phyloP scores from a whole-genome alignment of 495 filamentous ascomycete species.

The Usnea hakonensis region DNA sequence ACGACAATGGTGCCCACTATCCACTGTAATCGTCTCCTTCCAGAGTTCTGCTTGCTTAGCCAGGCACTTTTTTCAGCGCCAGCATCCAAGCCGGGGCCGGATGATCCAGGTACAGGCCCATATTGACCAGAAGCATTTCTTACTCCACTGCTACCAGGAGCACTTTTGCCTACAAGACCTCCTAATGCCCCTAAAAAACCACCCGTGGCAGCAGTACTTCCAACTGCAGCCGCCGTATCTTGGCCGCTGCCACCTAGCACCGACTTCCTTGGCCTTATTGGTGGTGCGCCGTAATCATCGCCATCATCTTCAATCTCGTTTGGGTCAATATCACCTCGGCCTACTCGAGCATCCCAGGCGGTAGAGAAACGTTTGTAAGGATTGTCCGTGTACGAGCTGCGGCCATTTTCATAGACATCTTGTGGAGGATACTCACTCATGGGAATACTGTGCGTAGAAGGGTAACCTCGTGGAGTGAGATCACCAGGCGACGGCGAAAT shows the following conservation, averaged over 20 bases:
- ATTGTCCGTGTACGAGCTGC: constrained; percentile 38
- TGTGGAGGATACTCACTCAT: constrained; percentile 30
- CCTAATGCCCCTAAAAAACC: constrained; percentile 40
- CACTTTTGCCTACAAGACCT: constrained; percentile 32
- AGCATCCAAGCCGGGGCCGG: constrained; percentile 26
- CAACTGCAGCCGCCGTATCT: constrained; percentile 39
- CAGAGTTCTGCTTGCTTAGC: constrained; percentile 48
- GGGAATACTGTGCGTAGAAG: constrained; percentile 28
- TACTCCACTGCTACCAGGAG: constrained; percentile 6
- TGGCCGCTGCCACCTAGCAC: constrained; percentile 45
- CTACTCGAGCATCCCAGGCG: constrained; percentile 45
- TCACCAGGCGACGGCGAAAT: constrained; percentile 35
- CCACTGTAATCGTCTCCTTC: constrained; percentile 62
- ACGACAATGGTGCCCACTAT: constrained; percentile 55
- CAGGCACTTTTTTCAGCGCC: constrained; percentile 48
- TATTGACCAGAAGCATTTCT: constrained; percentile 40
- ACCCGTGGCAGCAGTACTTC: constrained; percentile 48
- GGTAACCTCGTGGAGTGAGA: constrained; percentile 30
- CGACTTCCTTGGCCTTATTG: constrained; percentile 37
- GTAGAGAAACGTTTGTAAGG: constrained; percentile 55
- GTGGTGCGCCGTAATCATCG: constrained; percentile 61
- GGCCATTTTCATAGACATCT: constrained; percentile 27
- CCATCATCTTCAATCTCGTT: constrained; percentile 77
- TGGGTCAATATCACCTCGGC: constrained; percentile 57
- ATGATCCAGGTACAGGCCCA: constrained; percentile 43